A percentile compares a stretch with the other conserved stretches of the same genome.
These are phyloP conservation scores for Wickerhamomyces sp. DNA, from an alignment of 1,139 yeast genomes.

Conservation along the genomic window DNA sequence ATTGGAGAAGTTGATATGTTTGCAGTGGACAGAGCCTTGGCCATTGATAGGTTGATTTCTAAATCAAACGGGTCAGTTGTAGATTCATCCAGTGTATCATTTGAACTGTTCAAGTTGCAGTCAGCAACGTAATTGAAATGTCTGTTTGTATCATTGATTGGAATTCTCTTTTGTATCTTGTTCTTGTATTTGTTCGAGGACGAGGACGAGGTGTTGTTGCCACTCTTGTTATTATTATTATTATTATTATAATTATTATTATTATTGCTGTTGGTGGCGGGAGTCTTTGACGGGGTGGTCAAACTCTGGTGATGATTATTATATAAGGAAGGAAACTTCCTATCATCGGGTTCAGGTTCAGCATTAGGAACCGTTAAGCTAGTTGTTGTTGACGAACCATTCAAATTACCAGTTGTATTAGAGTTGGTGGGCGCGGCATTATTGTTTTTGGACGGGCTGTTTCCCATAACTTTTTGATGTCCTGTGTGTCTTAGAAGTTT, in stretches of 20 bases:
- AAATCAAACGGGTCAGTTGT: conserved; percentile 15
- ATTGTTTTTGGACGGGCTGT: conserved; percentile 25
- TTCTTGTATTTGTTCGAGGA: conserved; percentile 7
- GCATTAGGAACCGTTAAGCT: conserved; percentile 8
- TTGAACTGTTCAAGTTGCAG: conserved; percentile 6
- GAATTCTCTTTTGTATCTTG: conserved; percentile 17
- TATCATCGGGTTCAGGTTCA: conserved; percentile 28
- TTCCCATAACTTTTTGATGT: conserved; percentile 21
- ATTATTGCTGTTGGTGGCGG: conserved; percentile 7
- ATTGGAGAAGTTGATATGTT: not conserved
- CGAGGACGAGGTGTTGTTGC: too few species aligned
- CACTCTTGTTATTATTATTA: too few species aligned
- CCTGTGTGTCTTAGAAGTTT: not conserved
- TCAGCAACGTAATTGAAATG: conserved; percentile 7
- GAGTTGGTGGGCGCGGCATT: conserved; percentile 22
- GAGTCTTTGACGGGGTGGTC: conserved; percentile 1
- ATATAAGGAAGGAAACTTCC: conserved; percentile 23
- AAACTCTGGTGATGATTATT: conserved; percentile 1
- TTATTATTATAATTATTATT: too few species aligned
- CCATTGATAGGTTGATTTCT: conserved; percentile 19
- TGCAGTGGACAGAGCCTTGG: conserved; percentile 16
- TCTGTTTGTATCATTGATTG: conserved; percentile 4
- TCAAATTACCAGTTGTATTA: conserved; percentile 15
- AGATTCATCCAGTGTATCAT: conserved; percentile 4
- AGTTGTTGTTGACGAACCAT: conserved; percentile 11